Conservation (phyloP, 768 basidiomycete species). For the Pleurotus salmoneostramineus region DNA sequence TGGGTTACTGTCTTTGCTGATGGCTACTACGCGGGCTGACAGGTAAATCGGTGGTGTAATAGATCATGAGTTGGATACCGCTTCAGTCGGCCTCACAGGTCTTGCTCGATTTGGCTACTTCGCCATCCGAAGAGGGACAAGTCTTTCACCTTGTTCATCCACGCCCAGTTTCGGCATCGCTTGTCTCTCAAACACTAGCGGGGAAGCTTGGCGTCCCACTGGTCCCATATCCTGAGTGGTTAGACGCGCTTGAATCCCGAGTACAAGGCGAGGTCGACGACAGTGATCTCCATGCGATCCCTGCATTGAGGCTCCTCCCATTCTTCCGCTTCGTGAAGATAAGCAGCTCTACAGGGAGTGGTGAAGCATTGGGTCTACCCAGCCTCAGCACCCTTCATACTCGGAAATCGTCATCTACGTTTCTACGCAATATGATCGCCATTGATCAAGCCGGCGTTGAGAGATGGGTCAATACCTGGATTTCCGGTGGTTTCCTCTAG, state of each 20-base stretch:
- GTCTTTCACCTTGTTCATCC: constrained; percentile 16
- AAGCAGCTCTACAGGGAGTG: not conserved
- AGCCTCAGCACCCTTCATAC: not conserved
- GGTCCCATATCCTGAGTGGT: constrained; percentile 13
- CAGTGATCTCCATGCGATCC: not conserved
- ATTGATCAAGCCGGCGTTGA: not conserved
- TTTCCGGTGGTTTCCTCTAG: not conserved
- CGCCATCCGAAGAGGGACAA: constrained; percentile 10
- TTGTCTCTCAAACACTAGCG: constrained; percentile 10
- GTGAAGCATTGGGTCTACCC: not conserved
- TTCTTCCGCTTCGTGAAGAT: constrained; percentile 4
- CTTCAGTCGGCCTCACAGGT: constrained; percentile 17
- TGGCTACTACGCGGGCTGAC: not conserved
- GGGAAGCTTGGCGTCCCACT: constrained; percentile 12
- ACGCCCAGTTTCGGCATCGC: constrained; percentile 10
- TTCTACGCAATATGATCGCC: not conserved
- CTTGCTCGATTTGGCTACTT: constrained; percentile 12
- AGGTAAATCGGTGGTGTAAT: not conserved
- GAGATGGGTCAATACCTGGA: not conserved
- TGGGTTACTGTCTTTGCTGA: not conserved
- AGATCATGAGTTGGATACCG: constrained; percentile 19
- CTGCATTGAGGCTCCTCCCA: not conserved
- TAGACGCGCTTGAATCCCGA: not conserved
- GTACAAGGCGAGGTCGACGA: not conserved
- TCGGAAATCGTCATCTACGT: not conserved